These are phyloP conservation scores for Mariannaea elegans DNA, from an alignment of 2,329 filamentous ascomycete genomes.

Conservation along the genomic window DNA sequence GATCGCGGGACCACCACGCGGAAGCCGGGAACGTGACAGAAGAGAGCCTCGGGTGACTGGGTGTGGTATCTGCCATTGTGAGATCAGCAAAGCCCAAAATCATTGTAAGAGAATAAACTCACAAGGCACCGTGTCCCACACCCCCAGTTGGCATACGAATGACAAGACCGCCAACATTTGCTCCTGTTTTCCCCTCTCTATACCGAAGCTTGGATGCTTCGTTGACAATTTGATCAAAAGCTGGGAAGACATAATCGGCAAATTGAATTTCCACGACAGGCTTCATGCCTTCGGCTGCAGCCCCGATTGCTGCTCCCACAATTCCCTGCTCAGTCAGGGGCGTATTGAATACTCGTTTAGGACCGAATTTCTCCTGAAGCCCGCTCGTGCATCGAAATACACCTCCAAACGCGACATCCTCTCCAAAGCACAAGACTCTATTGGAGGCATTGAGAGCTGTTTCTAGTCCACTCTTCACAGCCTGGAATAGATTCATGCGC, in stretches of 20 bases:
- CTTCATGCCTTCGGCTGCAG: slow-evolving; percentile 87
- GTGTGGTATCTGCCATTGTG: slow-evolving; percentile 69
- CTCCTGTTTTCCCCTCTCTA: slow-evolving; percentile 66
- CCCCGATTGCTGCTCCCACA: slow-evolving; percentile 88
- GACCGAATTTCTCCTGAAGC: slow-evolving; percentile 83
- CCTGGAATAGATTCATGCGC: not conserved
- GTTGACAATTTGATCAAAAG: slow-evolving; percentile 92
- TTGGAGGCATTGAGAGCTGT: too few species aligned
- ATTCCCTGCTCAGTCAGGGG: slow-evolving; percentile 93
- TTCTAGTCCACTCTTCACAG: too few species aligned
- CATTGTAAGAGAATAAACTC: not conserved
- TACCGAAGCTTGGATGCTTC: slow-evolving; percentile 89
- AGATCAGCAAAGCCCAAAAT: not conserved
- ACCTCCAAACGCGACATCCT: slow-evolving; percentile 94
- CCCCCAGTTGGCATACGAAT: slow-evolving; percentile 89
- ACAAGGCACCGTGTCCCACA: slow-evolving; percentile 83
- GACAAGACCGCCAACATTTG: slow-evolving; percentile 77
- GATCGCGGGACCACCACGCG: slow-evolving; percentile 87
- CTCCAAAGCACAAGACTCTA: slow-evolving; percentile 85
- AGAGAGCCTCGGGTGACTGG: slow-evolving; percentile 86
- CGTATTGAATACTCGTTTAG: slow-evolving; percentile 92
- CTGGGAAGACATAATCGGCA: slow-evolving; percentile 90
- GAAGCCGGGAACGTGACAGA: slow-evolving; percentile 87
- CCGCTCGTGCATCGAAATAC: slow-evolving; percentile 94
- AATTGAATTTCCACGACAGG: slow-evolving; percentile 95